phyloP scores from a whole-genome alignment of 2,329 filamentous ascomycete species.

The Penicillium janthinellum region DNA sequence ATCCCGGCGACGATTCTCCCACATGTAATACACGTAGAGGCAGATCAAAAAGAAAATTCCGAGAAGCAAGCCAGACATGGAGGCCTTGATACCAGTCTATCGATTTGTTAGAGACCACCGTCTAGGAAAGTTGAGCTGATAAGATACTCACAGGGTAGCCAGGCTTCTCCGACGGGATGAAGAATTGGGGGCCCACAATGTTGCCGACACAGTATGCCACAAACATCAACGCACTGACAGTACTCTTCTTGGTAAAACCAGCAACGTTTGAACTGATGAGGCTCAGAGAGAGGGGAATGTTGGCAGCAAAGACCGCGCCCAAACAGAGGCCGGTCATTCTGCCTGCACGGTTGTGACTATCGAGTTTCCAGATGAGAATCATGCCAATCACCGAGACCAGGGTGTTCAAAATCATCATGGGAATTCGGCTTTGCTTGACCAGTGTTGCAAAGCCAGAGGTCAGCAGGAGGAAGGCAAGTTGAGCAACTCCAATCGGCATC shows the following conservation, averaged over 20 bases:
- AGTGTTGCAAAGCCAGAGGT: constrained; percentile 32
- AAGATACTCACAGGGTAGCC: constrained; percentile 29
- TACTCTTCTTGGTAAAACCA: constrained; percentile 40
- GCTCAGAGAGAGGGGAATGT: constrained; percentile 40
- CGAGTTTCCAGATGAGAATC: constrained; percentile 36
- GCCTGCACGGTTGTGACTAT: constrained; percentile 27
- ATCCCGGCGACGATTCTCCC: constrained; percentile 36
- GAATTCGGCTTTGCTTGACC: constrained; percentile 31
- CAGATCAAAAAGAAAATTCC: constrained; percentile 35
- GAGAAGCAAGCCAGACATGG: constrained; percentile 32
- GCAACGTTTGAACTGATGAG: constrained; percentile 40
- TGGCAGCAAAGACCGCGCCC: constrained; percentile 36
- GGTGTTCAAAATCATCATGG: constrained; percentile 39
- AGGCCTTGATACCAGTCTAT: constrained; percentile 39
- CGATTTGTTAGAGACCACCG: background rate
- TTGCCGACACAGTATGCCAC: constrained; percentile 44
- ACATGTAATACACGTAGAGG: constrained; percentile 33
- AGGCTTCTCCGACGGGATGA: constrained; percentile 35
- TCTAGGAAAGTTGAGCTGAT: background rate
- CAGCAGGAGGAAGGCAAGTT: constrained; percentile 37
- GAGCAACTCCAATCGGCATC: constrained; percentile 39
- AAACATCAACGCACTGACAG: constrained; percentile 51
- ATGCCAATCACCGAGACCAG: constrained; percentile 34
- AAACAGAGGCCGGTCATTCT: constrained; percentile 36
- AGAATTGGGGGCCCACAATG: constrained; percentile 39